Evolutionary conservation across 148 eudicot species (phyloP).

Genomic region (Vaccinium myrtillus): DNA sequence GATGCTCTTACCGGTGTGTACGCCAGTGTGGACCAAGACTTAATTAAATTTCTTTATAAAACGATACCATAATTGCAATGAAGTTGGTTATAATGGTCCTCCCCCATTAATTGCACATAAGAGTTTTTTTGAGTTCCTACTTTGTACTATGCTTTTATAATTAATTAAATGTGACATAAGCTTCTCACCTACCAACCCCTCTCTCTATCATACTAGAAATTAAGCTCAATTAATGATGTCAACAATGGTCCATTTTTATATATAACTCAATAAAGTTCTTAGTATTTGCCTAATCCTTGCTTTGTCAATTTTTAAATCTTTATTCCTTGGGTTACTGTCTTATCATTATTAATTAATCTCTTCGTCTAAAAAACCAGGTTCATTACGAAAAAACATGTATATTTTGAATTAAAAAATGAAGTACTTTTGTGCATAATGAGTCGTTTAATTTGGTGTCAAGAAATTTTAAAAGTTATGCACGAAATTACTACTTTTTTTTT

Average conservation of each 20-base stretch:
- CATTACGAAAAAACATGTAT: too few species aligned
- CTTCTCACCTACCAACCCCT: background rate
- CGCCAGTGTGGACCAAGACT: background rate
- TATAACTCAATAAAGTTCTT: background rate
- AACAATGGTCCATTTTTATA: background rate
- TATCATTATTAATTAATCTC: background rate
- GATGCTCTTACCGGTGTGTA: background rate
- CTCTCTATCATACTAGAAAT: background rate
- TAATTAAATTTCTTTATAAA: background rate
- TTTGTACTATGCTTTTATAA: background rate
- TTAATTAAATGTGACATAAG: background rate
- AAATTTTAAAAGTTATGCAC: too few species aligned
- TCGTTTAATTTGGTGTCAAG: too few species aligned
- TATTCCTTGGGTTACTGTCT: background rate
- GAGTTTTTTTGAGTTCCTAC: slow-evolving; percentile 1
- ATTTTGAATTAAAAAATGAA: too few species aligned
- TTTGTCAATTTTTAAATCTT: background rate
- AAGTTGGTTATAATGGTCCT: background rate
- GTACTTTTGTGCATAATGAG: too few species aligned
- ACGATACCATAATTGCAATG: too few species aligned
- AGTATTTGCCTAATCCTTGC: background rate
- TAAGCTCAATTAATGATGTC: slow-evolving; percentile 2
- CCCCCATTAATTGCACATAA: slow-evolving; percentile 7
- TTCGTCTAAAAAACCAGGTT: too few species aligned
- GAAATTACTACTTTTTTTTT: too few species aligned